Evolutionary conservation across 75 land plant genomes (phyloP), one percentile per base, ranked within the genome.

Genomic region (Pseudotsuga menziesii): DNA sequence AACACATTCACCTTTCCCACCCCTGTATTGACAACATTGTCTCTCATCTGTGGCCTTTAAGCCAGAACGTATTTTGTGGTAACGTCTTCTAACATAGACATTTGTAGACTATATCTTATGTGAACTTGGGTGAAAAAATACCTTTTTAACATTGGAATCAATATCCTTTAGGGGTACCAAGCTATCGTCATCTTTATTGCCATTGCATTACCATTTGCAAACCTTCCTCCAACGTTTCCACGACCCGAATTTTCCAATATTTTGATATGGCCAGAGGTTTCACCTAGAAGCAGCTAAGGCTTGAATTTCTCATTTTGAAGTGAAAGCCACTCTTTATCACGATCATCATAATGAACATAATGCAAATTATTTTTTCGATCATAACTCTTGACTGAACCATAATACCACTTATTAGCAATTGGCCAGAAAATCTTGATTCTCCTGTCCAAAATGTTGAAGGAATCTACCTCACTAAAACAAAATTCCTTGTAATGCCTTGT

Each of bases 391-490:
- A 96, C 85, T 59, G 78, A 75, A 2, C 99, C 99, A 80, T 79
- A 85, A 71, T 94, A 96, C 99, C 99, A 96, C 73, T 76, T 85
- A 62, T 84, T 74, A 76, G 94, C 99, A 69, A 94, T 82, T 16
- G 98, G 99, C 99, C 99, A 96, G 78, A 83, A 96, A 2, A 96
- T 89, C 75, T 92, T 94, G 75, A 96, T 90, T 41, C 90, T 88
- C 52, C 82, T 82, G 13, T 89, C 89, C 69, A 96, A 23, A 23
- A 89, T 84, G 84, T 86, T 86, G 27, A 54, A 74, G 13, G 91
- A 86, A 83, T 94, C 90, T 57, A 87, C 22, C 27, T 91, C 89
- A 35, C 71, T 44, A 23, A 87, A 55, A 12, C 77, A 22, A 35
- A 95, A 82, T 64, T 95, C 98, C 72, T 86, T 84, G 72, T 85